phyloP scores from a whole-genome alignment of 2,329 filamentous ascomycete species.

The Colletotrichum kahawae region DNA sequence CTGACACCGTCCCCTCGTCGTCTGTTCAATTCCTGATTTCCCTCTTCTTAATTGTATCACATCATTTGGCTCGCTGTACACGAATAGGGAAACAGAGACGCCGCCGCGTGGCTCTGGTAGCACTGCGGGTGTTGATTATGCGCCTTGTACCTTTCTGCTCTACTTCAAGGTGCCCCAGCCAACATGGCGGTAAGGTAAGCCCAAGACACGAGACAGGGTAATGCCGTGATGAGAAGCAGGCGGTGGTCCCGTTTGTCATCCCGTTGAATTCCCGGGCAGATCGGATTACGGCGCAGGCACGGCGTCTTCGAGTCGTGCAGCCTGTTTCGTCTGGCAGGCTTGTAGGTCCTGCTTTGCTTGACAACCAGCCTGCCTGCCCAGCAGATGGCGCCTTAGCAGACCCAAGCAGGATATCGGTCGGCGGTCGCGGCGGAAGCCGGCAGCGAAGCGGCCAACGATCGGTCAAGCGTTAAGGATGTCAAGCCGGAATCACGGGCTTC shows the following conservation, averaged over 20 bases:
- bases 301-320: constrained; percentile 3
- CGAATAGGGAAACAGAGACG: neutral
- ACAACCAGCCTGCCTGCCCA: neutral
- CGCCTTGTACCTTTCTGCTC: neutral
- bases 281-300: neutral
- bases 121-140: neutral
- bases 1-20: neutral
- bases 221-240: neutral
- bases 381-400: neutral
- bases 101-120: neutral
- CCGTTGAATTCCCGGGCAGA: neutral
- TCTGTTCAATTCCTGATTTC: neutral
- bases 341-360: neutral
- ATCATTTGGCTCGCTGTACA: neutral
- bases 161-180: neutral
- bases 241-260: neutral
- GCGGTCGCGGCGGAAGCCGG: neutral
- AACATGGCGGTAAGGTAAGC: neutral
- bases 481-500: neutral
- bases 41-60: neutral
- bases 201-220: neutral
- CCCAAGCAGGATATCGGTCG: neutral
- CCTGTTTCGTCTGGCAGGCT: neutral
- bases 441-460: neutral
- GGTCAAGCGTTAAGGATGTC: neutral